Evolutionary conservation across 2,329 filamentous ascomycete genomes (phyloP).

Genomic region (Aspergillus ochraceoroseus): DNA sequence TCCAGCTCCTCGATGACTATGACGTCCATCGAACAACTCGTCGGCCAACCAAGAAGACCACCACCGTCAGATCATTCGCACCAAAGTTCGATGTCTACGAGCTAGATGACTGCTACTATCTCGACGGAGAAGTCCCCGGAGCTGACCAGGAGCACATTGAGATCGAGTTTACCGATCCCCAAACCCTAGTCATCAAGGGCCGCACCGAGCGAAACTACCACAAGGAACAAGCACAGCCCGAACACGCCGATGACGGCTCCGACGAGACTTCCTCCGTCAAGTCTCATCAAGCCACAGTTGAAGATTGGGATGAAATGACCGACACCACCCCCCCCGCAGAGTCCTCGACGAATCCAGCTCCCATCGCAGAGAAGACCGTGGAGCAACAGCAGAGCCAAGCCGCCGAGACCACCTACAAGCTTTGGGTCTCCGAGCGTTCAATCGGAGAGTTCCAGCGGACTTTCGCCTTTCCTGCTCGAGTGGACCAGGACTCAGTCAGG

Average conservation of each 20-base stretch:
- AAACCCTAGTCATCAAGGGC: conserved; percentile 45
- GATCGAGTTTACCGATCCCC: conserved; percentile 45
- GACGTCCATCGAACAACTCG: conserved; percentile 31
- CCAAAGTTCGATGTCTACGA: conserved; percentile 46
- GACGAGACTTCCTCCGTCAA: conserved; percentile 25
- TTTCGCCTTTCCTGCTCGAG: conserved; percentile 53
- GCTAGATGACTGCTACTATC: conserved; percentile 37
- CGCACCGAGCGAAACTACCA: conserved; percentile 34
- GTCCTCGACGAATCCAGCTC: conserved; percentile 3
- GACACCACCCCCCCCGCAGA: conserved; percentile 2
- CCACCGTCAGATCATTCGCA: conserved; percentile 31
- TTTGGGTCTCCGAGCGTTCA: conserved; percentile 56
- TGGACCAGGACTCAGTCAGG: conserved; percentile 56
- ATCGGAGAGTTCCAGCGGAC: conserved; percentile 54
- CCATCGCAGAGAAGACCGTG: conserved; percentile 19
- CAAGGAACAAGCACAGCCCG: conserved; percentile 14
- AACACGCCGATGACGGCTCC: conserved; percentile 19
- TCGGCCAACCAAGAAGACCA: conserved; percentile 17
- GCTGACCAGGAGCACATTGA: conserved; percentile 45
- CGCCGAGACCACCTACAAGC: conserved; percentile 36
- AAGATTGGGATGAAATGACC: conserved; percentile 39
- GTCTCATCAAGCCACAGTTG: conserved; percentile 48
- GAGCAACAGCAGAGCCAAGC: conserved; percentile 11
- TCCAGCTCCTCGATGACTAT: conserved; percentile 43
- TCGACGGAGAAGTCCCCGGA: conserved; percentile 48